Conservation (phyloP, 495 filamentous ascomycete species). For the Parathielavia appendiculata region DNA sequence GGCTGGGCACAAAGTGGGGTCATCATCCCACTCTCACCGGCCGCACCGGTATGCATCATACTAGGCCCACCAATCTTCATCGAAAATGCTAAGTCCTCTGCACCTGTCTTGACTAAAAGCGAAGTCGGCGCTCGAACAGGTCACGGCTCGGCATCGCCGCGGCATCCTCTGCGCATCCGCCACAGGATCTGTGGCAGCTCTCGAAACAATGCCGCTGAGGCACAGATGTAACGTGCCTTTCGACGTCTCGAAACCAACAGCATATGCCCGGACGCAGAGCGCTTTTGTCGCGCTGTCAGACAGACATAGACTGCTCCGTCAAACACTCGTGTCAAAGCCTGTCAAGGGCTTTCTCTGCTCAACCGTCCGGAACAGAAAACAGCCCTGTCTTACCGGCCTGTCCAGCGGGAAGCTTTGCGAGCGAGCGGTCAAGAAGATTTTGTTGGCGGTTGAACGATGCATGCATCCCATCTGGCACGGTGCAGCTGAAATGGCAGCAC, state of each 20-base stretch:
- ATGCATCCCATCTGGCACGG: neutral
- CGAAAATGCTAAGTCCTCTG: neutral
- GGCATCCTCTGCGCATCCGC: constrained; percentile 1
- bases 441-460: neutral
- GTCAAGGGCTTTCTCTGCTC: neutral
- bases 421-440: neutral
- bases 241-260: constrained; percentile 4
- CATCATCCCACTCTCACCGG: constrained; percentile 6
- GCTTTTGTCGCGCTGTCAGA: too few species aligned
- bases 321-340: neutral
- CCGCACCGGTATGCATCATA: neutral
- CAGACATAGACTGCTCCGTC: too few species aligned
- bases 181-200: constrained; percentile 5
- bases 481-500: neutral
- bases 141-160: neutral
- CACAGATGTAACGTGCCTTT: constrained; percentile 8
- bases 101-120: neutral
- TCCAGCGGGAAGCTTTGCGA: neutral
- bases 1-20: constrained; percentile 1
- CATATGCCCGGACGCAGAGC: too few species aligned
- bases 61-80: neutral
- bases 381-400: neutral
- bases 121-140: neutral
- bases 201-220: constrained; percentile 1
- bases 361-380: neutral